These are phyloP conservation scores for Aspergillus luchuensis DNA, from an alignment of 2,329 filamentous ascomycete genomes.

Conservation along the genomic window DNA sequence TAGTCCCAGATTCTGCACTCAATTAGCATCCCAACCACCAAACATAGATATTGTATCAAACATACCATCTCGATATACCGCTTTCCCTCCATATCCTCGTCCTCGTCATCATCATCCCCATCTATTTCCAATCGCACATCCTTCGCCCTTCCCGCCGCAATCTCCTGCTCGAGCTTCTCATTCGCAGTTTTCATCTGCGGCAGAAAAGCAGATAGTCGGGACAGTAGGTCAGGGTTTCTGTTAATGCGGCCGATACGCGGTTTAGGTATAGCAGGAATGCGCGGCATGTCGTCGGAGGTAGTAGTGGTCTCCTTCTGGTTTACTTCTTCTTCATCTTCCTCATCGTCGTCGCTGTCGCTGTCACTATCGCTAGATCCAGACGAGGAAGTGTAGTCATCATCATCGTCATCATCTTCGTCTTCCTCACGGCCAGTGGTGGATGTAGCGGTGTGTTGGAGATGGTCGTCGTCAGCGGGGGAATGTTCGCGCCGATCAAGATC, in stretches of 20 bases:
- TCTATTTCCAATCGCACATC: conserved; percentile 40
- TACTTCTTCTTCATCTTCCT: conserved; percentile 7
- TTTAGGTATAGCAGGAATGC: conserved; percentile 34
- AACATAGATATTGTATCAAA: background rate
- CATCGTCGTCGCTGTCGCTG: conserved; percentile 27
- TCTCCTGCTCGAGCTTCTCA: conserved; percentile 42
- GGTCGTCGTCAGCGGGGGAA: background rate
- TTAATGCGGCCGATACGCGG: conserved; percentile 36
- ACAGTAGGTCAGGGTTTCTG: conserved; percentile 33
- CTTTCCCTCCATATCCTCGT: conserved; percentile 33
- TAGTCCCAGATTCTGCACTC: conserved; percentile 44
- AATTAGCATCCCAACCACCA: background rate
- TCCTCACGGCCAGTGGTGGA: background rate
- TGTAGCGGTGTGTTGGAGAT: background rate
- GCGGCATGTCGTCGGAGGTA: conserved; percentile 25
- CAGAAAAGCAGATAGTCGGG: conserved; percentile 44
- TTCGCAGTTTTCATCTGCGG: conserved; percentile 48
- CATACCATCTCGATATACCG: conserved; percentile 49
- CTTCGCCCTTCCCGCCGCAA: conserved; percentile 36
- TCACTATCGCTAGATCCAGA: conserved; percentile 29
- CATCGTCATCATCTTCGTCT: conserved; percentile 21
- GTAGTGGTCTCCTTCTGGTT: background rate
- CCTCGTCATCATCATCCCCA: conserved; percentile 31
- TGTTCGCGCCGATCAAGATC: background rate
- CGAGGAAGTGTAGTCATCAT: conserved; percentile 28